Evolutionary conservation across 208 protist species (phyloP).

Genomic region (Blastocrithidia nonstop): DNA sequence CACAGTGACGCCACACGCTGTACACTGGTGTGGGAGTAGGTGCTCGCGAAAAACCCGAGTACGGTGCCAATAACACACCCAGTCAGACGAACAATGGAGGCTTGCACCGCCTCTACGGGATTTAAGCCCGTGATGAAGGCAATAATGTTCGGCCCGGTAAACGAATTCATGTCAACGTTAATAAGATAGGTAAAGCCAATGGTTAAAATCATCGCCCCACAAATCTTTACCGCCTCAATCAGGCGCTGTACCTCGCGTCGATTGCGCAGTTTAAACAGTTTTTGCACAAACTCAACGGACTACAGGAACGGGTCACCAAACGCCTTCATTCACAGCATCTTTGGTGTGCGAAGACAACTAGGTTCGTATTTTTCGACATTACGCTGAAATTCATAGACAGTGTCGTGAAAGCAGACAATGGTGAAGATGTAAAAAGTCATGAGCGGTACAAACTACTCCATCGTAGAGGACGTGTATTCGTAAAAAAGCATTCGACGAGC

Average conservation of each 20-base stretch:
- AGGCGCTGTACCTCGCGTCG: constrained; percentile 63
- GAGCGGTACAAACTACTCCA: constrained; percentile 81
- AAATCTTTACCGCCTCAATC: constrained; percentile 81
- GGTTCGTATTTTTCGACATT: constrained; percentile 23
- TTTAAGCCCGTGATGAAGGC: constrained; percentile 76
- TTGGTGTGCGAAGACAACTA: constrained; percentile 8
- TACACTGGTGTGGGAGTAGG: constrained; percentile 43
- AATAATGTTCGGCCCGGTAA: constrained; percentile 80
- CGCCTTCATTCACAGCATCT: constrained; percentile 24
- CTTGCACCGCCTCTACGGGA: constrained; percentile 74
- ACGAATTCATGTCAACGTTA: constrained; percentile 28
- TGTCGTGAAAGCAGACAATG: constrained; percentile 60
- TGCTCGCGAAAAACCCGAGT: constrained; percentile 74
- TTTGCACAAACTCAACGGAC: constrained; percentile 34
- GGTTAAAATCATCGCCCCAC: constrained; percentile 69
- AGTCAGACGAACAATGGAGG: constrained; percentile 68
- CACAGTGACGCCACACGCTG: constrained; percentile 70
- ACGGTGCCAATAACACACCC: constrained; percentile 78
- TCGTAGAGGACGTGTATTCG: constrained; percentile 32
- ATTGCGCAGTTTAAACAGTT: constrained; percentile 26
- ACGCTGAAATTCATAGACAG: constrained; percentile 40
- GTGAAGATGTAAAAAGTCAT: constrained; percentile 86
- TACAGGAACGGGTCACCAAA: constrained; percentile 32
- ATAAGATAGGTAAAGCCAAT: constrained; percentile 68
- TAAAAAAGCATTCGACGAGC: constrained; percentile 72